These are phyloP conservation scores for Atalantia buxifolia DNA, from an alignment of 345 rosid genomes.

Conservation along the genomic window DNA sequence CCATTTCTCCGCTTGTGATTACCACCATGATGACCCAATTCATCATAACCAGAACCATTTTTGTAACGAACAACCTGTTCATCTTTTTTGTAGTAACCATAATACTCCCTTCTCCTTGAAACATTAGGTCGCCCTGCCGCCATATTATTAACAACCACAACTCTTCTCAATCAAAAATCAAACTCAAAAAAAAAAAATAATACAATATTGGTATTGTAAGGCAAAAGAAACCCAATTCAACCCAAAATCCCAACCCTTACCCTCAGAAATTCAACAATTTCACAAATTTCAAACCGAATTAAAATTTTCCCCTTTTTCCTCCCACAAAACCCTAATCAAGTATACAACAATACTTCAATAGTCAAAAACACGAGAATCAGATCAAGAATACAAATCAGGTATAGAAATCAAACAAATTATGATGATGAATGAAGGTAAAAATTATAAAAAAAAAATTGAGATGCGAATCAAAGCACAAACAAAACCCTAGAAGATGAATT, in stretches of 20 bases:
- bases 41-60: constrained; percentile 23
- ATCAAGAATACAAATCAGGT: not conserved
- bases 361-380: not conserved
- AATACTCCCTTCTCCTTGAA: constrained; percentile 39
- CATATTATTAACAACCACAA: constrained; percentile 64
- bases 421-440: not conserved
- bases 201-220: not conserved
- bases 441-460: constrained; percentile 12
- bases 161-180: constrained; percentile 41
- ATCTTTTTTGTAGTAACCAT: constrained; percentile 21
- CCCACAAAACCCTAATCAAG: constrained; percentile 4
- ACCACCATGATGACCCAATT: constrained; percentile 4
- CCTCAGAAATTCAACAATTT: constrained; percentile 10
- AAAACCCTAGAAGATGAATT: constrained; percentile 42
- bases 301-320: not conserved
- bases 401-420: not conserved
- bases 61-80: constrained; percentile 22
- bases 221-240: constrained; percentile 5
- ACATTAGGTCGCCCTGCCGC: constrained; percentile 69
- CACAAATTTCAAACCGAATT: not conserved
- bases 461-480: not conserved
- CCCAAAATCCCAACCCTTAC: constrained; percentile 23
- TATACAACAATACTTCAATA: not conserved
- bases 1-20: constrained; percentile 5
- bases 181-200: constrained; percentile 10